Conservation (phyloP, 176 grass and related monocot species). For the Poa pratensis region DNA sequence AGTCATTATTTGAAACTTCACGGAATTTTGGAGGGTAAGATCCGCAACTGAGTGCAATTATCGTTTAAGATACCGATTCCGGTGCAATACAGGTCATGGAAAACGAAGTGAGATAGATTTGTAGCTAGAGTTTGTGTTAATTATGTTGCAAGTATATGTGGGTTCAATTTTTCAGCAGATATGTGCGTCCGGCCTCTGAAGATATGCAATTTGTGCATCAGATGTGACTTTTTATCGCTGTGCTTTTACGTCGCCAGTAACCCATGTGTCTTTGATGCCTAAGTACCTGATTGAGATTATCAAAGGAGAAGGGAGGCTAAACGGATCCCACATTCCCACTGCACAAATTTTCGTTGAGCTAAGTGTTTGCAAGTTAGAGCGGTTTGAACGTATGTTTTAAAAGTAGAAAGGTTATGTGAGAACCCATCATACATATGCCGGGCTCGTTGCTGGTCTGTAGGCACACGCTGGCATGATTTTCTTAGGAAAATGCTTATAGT, state of each 20-base stretch:
- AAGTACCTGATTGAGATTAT: not conserved
- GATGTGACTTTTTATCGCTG: not conserved
- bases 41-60: not conserved
- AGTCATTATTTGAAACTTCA: not conserved
- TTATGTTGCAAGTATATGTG: not conserved
- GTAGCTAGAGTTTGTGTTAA: not conserved
- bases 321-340: not conserved
- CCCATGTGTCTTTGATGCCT: not conserved
- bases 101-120: not conserved
- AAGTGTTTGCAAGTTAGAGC: not conserved
- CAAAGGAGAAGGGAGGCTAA: not conserved
- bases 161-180: not conserved
- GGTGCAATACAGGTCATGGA: not conserved
- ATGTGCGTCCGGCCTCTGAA: not conserved
- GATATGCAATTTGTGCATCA: not conserved
- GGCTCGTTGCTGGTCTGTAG: not conserved
- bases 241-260: not conserved
- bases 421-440: not conserved
- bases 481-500: no score
- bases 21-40: no score
- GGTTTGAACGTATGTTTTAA: not conserved
- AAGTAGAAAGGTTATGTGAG: not conserved
- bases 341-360: not conserved
- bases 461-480: not conserved
- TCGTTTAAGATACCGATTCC: not conserved